Evolutionary conservation across 2,329 filamentous ascomycete species (phyloP).

Genomic region (Ophiognomonia clavigignenti-juglandacearum): DNA sequence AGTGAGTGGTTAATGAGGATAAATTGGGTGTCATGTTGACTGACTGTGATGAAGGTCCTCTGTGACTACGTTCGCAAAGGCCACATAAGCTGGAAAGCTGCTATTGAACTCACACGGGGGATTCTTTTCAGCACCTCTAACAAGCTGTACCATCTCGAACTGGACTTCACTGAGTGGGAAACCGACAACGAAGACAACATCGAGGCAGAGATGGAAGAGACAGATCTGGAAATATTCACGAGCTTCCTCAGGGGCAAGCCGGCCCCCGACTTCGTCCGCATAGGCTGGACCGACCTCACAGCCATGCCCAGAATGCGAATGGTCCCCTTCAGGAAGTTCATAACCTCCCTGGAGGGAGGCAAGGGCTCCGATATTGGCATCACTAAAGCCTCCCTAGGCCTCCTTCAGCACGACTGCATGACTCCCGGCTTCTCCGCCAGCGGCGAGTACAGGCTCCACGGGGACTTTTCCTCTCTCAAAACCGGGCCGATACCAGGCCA

Average conservation of each 20-base stretch:
- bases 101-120: conserved; percentile 58
- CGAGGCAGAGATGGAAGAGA: conserved; percentile 19
- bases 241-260: conserved; percentile 43
- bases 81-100: conserved; percentile 57
- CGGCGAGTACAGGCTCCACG: conserved; percentile 62
- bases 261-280: conserved; percentile 59
- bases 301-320: conserved; percentile 61
- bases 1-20: too few species aligned
- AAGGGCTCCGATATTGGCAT: conserved; percentile 50
- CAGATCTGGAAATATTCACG: conserved; percentile 31
- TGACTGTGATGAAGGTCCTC: conserved; percentile 47
- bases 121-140: conserved; percentile 77
- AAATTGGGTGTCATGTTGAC: neutral
- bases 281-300: conserved; percentile 79
- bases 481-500: conserved; percentile 55
- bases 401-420: conserved; percentile 62
- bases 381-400: conserved; percentile 57
- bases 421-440: conserved; percentile 50
- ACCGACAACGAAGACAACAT: conserved; percentile 16
- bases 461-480: conserved; percentile 60
- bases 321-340: conserved; percentile 57
- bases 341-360: conserved; percentile 40
- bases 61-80: conserved; percentile 60
- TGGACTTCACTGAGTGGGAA: conserved; percentile 33
- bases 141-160: conserved; percentile 61